Evolutionary conservation across 768 basidiomycete species (phyloP).

Genomic region (Boletus barrowsii): DNA sequence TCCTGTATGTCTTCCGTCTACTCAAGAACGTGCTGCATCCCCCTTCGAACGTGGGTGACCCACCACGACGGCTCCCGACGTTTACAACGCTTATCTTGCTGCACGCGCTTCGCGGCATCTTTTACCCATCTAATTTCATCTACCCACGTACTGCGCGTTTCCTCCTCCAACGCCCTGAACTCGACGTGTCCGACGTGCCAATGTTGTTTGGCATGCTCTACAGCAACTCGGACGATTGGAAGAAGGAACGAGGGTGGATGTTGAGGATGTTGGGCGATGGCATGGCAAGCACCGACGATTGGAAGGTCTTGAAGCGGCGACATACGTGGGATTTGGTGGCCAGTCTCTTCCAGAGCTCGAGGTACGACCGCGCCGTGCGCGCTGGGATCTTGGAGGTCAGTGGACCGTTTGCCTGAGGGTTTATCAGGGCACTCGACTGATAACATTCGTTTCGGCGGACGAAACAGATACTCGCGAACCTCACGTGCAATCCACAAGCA

Average conservation of each 20-base stretch:
- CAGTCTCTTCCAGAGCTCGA: slow-evolving; percentile 71
- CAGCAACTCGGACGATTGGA: slow-evolving; percentile 75
- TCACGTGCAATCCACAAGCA: slow-evolving; percentile 69
- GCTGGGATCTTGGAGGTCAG: slow-evolving; percentile 66
- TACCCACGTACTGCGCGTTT: slow-evolving; percentile 87
- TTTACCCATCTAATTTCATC: slow-evolving; percentile 84
- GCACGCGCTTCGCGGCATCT: slow-evolving; percentile 78
- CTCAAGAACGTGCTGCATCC: slow-evolving; percentile 18
- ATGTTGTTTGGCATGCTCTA: slow-evolving; percentile 89
- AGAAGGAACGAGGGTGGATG: slow-evolving; percentile 88
- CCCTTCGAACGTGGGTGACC: slow-evolving; percentile 44
- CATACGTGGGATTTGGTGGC: slow-evolving; percentile 89
- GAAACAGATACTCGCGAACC: slow-evolving; percentile 64
- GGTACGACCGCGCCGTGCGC: slow-evolving; percentile 50
- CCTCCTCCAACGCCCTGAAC: slow-evolving; percentile 80
- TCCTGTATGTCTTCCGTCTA: slow-evolving; percentile 62
- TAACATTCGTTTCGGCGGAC: not conserved
- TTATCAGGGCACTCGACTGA: not conserved
- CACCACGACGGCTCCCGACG: slow-evolving; percentile 62
- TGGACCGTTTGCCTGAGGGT: not conserved
- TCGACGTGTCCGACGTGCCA: slow-evolving; percentile 83
- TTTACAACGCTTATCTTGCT: slow-evolving; percentile 78
- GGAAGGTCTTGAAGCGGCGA: slow-evolving; percentile 73
- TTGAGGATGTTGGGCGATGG: slow-evolving; percentile 79
- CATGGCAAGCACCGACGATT: slow-evolving; percentile 71